Percentiles rank a stretch among this genome's conserved stretches.
These are phyloP conservation scores for Colletotrichum truncatum DNA, from an alignment of 2,329 filamentous ascomycete species.

Conservation along the genomic window DNA sequence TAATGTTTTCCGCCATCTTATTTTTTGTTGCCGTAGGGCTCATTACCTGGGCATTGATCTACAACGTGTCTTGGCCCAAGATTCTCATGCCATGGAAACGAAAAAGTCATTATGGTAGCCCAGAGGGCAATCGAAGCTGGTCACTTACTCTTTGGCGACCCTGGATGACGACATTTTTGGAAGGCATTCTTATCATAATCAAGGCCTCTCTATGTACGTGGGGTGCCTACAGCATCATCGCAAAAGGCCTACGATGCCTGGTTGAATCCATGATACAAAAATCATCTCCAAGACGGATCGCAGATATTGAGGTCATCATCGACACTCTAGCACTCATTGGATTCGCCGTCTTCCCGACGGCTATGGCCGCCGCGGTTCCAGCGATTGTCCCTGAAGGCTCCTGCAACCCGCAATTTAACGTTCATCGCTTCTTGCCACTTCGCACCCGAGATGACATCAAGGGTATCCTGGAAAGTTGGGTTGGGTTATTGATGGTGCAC, in stretches of 20 bases:
- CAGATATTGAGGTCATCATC: neutral
- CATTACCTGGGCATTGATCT: too few relatives aligned
- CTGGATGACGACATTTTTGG: too few relatives aligned
- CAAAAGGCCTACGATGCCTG: neutral
- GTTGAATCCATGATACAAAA: neutral
- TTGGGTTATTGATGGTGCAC: neutral
- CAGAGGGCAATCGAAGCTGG: too few relatives aligned
- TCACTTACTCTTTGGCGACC: too few relatives aligned
- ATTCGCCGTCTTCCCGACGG: neutral
- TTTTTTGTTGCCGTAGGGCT: too few relatives aligned
- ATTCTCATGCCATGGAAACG: too few relatives aligned
- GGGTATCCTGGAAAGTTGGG: neutral
- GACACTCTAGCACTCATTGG: neutral
- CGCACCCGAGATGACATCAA: constrained; percentile 11
- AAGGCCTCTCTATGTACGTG: neutral
- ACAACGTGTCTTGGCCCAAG: too few relatives aligned
- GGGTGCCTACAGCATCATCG: neutral
- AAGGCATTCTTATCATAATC: neutral
- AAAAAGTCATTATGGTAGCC: too few relatives aligned
- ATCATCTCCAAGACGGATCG: neutral
- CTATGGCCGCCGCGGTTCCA: neutral
- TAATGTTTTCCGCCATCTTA: too few relatives aligned
- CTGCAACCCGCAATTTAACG: neutral
- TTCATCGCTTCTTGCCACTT: neutral
- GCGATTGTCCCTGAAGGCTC: neutral